Evolutionary conservation across 2,329 filamentous ascomycete species (phyloP).

Genomic region (Cercospora beticola): DNA sequence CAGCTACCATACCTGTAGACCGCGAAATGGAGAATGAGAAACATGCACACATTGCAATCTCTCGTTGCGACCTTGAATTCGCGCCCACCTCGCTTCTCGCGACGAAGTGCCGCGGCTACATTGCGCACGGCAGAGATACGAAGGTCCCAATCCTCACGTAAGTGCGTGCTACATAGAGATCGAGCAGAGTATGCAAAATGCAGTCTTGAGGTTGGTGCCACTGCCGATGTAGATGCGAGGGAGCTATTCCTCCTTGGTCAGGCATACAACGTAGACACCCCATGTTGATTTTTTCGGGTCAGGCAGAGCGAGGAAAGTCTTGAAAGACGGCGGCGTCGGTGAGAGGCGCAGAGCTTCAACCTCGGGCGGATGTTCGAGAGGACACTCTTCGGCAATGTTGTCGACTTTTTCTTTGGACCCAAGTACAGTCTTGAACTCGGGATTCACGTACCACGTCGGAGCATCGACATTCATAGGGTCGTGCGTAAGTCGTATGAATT

Average conservation of each 20-base stretch:
- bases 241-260: not conserved
- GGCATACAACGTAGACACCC: not conserved
- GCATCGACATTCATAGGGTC: not conserved
- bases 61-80: not conserved
- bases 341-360: not conserved
- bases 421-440: not conserved
- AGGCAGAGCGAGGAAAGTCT: not conserved
- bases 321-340: not conserved
- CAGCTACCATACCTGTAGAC: not conserved
- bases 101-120: not conserved
- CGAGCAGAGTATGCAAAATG: not conserved
- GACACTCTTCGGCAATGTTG: not conserved
- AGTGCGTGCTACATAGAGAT: not conserved
- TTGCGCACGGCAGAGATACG: not conserved
- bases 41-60: not conserved
- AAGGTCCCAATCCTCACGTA: not conserved
- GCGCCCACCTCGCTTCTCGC: not conserved
- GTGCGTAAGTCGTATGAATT: not conserved
- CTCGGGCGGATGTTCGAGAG: not conserved
- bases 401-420: not conserved
- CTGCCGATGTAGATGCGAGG: not conserved
- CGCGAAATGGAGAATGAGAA: not conserved
- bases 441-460: not conserved
- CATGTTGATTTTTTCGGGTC: not conserved
- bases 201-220: not conserved